Evolutionary conservation across 305 asterid genomes (phyloP), one percentile per base, ranked within the genome.

Genomic region (Solanum chacoense): DNA sequence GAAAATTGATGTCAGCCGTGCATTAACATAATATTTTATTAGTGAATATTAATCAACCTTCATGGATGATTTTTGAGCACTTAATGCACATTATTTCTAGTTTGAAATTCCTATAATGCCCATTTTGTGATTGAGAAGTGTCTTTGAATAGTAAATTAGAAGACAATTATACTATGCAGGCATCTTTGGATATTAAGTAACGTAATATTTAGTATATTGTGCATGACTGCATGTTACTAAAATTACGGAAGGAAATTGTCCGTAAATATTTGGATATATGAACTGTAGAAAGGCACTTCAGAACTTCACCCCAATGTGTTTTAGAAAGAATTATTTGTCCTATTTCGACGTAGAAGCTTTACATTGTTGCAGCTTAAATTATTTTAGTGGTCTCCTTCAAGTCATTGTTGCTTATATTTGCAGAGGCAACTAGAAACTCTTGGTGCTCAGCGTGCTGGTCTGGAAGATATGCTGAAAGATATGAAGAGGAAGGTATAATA

Each of bases 381-480:
- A 29, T 50, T 50, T 31, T 34, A 83, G 42, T 50, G 73, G 87
- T 9, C 72, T 31, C 73, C 24, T 36, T 83, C 31, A 50, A 50
- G 40, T 84, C 87, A 50, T 45, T 87, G 34, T 69, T 88, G 37
- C 38, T 42, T 73, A 37, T 79, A 50, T 88, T 86, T 90, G 42
- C 90, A 98, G 99, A 93, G 99, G 93, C 98, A 96, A 86, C 92
- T 98, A 96, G 99, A 98, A 94, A 93, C 92, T 78, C 99, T 98
- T 91, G 99, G 99, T 90, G 94, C 98, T 91, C 98, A 96, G 93
- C 93, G 99, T 91, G 99, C 99, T 87, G 96, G 99, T 65, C 98
- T 98, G 45, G 99, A 98, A 91, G 99, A 98, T 93, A 95, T 96
- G 99, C 96, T 98, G 91, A 98, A 98, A 94, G 99, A 98, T 92